Base-by-base conservation (phyloP, 2,329 filamentous ascomycete genomes). In the Grosmannia clavigera region DNA sequence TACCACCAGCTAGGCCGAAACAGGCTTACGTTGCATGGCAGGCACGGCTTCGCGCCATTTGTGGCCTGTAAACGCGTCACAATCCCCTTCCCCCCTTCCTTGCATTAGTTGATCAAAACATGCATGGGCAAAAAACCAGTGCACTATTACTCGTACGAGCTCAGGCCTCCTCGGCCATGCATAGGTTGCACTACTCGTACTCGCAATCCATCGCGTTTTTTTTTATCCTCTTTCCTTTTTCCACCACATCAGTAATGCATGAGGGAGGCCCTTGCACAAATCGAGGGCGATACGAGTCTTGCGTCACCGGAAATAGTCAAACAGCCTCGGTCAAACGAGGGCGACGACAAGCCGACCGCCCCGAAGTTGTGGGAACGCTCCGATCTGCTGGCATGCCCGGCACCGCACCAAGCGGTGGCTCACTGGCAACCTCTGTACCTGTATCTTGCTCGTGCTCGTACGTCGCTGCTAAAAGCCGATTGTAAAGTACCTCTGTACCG, bases 61-160 rank as follows among this genome's bases (percentile, higher is more conserved):
- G 11, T 10, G 6, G 27, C 4, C 56, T 29, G n/a, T 27, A 50
- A 58, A 58, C 56, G 56, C 56, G 56, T 58, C 46, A 51, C 51
- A 31, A n/a, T 19, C 38, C 38, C 38, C 38, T 10, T 22, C 61
- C 46, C 56, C 61, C 61, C 61, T 58, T 55, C 43, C 62, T 59
- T 63, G 60, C 62, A 62, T 62, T 62, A 63, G 62, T 33, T 60
- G 54, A 50, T 54, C 52, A 57, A 57, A 52, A 29, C 56, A 58
- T 60, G 60, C 60, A 61, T 60, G 40, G 50, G 29, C n/a, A 4
- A 7, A 25, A 61, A 40, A 40, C 12, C 38, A 40, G 38, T 52
- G 35, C 48, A 33, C 50, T 27, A 40, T 10, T 27, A 10, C 10
- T 31, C 35, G 35, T 27, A 25, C 43, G 58, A 56, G 58, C 61